These are phyloP conservation scores for Ceratobasidium sp. DNA, from an alignment of 1,284 basidiomycete genomes.

Conservation along the genomic window DNA sequence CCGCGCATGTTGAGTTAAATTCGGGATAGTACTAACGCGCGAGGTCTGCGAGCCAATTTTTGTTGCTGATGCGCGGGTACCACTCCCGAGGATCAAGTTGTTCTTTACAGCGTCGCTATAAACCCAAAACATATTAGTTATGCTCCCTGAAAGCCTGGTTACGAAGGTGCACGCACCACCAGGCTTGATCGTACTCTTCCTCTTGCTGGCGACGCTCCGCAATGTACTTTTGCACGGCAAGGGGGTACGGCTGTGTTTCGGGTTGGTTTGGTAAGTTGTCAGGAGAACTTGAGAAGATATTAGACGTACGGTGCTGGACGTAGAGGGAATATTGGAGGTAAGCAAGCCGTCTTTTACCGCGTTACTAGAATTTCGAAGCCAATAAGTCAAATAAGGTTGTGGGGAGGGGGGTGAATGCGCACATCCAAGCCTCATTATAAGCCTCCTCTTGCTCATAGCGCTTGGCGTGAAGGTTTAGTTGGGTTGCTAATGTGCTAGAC, in stretches of 20 bases:
- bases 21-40: not conserved
- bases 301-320: slow-evolving; percentile 9
- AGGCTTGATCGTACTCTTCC: slow-evolving; percentile 13
- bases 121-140: not conserved
- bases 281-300: not conserved
- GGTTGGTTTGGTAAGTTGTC: not conserved
- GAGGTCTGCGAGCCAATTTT: slow-evolving; percentile 12
- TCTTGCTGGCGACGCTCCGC: not conserved
- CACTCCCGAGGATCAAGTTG: not conserved
- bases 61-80: slow-evolving; percentile 7
- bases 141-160: not conserved
- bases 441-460: slow-evolving; percentile 10
- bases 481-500: not conserved
- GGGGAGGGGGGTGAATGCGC: not conserved
- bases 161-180: not conserved
- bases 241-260: not conserved
- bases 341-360: not conserved
- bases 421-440: slow-evolving; percentile 37
- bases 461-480: slow-evolving; percentile 1
- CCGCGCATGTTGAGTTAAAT: not conserved
- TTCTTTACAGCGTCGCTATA: slow-evolving; percentile 18
- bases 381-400: not conserved
- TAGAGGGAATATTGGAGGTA: not conserved
- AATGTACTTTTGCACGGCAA: not conserved
- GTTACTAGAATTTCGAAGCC: not conserved